Evolutionary conservation across 768 basidiomycete genomes (phyloP).

Genomic region (Candolleomyces eurysporus): DNA sequence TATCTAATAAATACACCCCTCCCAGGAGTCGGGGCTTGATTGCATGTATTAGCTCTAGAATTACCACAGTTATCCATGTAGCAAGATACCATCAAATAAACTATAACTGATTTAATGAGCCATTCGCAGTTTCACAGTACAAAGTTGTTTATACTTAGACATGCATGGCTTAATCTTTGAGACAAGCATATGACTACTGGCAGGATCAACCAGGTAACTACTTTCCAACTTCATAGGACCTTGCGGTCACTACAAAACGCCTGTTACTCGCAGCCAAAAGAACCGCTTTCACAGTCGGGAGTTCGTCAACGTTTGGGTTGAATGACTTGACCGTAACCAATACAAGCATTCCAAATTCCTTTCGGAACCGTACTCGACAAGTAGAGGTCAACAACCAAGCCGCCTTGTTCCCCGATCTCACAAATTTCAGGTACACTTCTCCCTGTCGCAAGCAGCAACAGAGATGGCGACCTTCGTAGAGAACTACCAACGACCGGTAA

Average conservation of each 20-base stretch:
- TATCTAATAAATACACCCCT: slow-evolving; percentile 77
- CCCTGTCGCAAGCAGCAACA: no score
- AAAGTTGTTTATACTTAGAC: slow-evolving; percentile 74
- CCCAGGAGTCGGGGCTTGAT: slow-evolving; percentile 65
- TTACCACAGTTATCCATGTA: slow-evolving; percentile 82
- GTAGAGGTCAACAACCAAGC: no score
- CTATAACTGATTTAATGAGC: slow-evolving; percentile 84
- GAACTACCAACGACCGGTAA: no score
- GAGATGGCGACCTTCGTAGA: no score
- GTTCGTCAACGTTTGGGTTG: no score
- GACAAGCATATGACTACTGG: slow-evolving; percentile 85
- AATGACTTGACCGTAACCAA: no score
- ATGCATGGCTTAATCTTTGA: slow-evolving; percentile 85
- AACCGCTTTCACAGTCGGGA: no score
- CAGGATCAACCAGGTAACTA: slow-evolving; percentile 85
- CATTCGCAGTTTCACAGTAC: slow-evolving; percentile 79
- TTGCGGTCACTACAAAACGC: slow-evolving; percentile 1
- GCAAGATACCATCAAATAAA: slow-evolving; percentile 75
- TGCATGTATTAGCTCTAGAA: slow-evolving; percentile 78
- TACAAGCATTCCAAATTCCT: no score
- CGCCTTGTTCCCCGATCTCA: no score
- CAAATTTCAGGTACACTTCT: no score
- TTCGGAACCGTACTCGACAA: no score
- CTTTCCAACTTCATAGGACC: slow-evolving; percentile 27
- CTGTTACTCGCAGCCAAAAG: no score